These are phyloP conservation scores for Stachybotrys echinatus DNA, from an alignment of 2,329 filamentous ascomycete genomes.

Conservation along the genomic window DNA sequence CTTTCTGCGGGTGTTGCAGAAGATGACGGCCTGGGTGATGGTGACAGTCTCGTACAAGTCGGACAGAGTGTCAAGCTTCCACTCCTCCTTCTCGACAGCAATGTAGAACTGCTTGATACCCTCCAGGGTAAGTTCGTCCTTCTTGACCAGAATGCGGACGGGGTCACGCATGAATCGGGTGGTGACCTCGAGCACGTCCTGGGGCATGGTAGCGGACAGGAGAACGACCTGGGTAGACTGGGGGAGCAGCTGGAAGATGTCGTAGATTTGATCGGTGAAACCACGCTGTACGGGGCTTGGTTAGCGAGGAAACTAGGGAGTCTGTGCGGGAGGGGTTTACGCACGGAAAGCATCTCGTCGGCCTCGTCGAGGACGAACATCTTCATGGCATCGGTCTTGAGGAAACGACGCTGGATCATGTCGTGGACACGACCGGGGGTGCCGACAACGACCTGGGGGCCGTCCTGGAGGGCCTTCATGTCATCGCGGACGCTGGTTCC, in stretches of 20 bases:
- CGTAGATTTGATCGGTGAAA: slow-evolving; percentile 99
- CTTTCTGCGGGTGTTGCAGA: slow-evolving; percentile 99
- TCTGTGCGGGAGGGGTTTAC: slow-evolving; percentile 22
- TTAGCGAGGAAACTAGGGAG: slow-evolving; percentile 22
- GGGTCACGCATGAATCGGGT: slow-evolving; percentile 99
- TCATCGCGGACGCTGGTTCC: slow-evolving; percentile 97
- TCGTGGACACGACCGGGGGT: slow-evolving; percentile 98
- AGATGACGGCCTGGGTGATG: slow-evolving; percentile 99
- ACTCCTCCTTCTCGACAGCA: slow-evolving; percentile 99
- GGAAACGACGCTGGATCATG: slow-evolving; percentile 97
- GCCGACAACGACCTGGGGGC: slow-evolving; percentile 94
- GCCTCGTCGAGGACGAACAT: slow-evolving; percentile 99
- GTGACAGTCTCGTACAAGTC: slow-evolving; percentile 99
- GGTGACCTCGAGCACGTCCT: slow-evolving; percentile 98
- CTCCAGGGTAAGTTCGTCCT: slow-evolving; percentile 98
- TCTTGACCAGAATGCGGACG: slow-evolving; percentile 98
- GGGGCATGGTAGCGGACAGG: slow-evolving; percentile 96
- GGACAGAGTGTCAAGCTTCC: slow-evolving; percentile 98
- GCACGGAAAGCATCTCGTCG: slow-evolving; percentile 94
- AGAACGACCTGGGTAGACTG: slow-evolving; percentile 98
- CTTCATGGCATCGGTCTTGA: slow-evolving; percentile 98
- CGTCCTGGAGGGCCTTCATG: slow-evolving; percentile 95
- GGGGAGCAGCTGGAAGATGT: slow-evolving; percentile 98
- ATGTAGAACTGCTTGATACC: slow-evolving; percentile 99
- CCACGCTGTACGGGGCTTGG: slow-evolving; percentile 57